Conservation (phyloP, 2,329 filamentous ascomycete genomes). For the Xylariaceae sp. region DNA sequence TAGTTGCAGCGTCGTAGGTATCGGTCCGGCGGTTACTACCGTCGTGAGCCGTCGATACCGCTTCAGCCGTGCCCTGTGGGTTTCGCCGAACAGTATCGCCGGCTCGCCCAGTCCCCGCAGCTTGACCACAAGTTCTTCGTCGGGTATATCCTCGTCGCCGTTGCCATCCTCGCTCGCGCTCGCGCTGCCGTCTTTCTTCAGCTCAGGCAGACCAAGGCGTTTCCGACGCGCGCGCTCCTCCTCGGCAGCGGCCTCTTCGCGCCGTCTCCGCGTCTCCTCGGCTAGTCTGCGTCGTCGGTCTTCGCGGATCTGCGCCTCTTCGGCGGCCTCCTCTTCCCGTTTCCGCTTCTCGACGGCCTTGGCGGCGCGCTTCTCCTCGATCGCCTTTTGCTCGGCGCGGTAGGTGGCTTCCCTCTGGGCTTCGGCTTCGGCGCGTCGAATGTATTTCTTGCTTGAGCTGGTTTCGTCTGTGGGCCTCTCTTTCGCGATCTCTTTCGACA, state of each 20-base stretch:
- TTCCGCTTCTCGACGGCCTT: slow-evolving; percentile 82
- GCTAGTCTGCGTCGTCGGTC: slow-evolving; percentile 84
- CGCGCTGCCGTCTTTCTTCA: slow-evolving; percentile 45
- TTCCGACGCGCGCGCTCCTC: slow-evolving; percentile 77
- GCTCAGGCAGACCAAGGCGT: slow-evolving; percentile 79
- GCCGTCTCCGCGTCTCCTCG: slow-evolving; percentile 74
- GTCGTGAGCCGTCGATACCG: slow-evolving; percentile 72
- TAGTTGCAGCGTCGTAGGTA: slow-evolving; percentile 81
- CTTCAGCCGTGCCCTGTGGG: slow-evolving; percentile 69
- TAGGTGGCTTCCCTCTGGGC: slow-evolving; percentile 82
- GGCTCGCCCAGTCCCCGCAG: slow-evolving; percentile 79
- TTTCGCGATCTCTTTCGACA: slow-evolving; percentile 92
- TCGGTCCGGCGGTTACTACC: slow-evolving; percentile 75
- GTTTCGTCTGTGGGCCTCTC: slow-evolving; percentile 57
- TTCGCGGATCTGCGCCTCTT: slow-evolving; percentile 72
- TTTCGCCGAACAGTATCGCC: slow-evolving; percentile 80
- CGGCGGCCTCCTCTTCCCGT: slow-evolving; percentile 82
- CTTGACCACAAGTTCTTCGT: slow-evolving; percentile 72
- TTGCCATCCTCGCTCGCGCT: slow-evolving; percentile 51
- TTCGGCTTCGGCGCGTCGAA: slow-evolving; percentile 86
- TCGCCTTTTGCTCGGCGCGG: slow-evolving; percentile 76
- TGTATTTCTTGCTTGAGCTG: slow-evolving; percentile 70
- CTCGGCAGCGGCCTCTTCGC: slow-evolving; percentile 75
- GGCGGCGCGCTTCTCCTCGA: slow-evolving; percentile 74
- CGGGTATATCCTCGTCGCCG: slow-evolving; percentile 67